Evolutionary conservation across 1,284 basidiomycete species (phyloP), one percentile per base, ranked within the genome.

Genomic region (Amylostereum chailletii): DNA sequence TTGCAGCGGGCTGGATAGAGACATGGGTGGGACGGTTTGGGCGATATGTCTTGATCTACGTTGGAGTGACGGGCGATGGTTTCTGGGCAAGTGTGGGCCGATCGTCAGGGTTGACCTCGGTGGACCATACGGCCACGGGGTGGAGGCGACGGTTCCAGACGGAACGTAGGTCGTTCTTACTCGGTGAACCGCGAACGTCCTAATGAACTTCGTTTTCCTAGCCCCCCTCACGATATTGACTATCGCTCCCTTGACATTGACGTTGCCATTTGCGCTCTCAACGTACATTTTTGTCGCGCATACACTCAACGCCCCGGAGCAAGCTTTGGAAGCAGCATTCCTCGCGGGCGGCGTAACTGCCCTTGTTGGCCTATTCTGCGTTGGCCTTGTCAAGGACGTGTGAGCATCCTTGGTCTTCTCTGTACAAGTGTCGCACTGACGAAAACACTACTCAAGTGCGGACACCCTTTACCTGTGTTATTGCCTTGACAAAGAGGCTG

Each of bases 271-370:
- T 49, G 85, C 89, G 1, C 70, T 94, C 34, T 72, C 79, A 8
- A 90, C 90, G 0, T 96, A 94, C 63, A 66, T 96, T 2, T 94
- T 94, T 59, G 89, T 90, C 41, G 86, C 90, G 3, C 92, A 94
- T 63, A 85, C 87, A 0, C 69, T 94, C 29, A 67, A 66, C n/a
- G 84, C 83, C 9, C 90, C 91, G 0, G 68, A 83, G 38, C 80
- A 87, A 57, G 92, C 92, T 0, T 73, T 91, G 3, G 74, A 83
- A 4, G 87, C 90, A 5, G 81, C 87, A 0, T 56, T 94, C 27
- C 70, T 94, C 3, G 88, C 87, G 37, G 90, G 85, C 2, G 79
- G 79, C 3, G 79, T 91, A 3, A 91, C 90, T 0, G 89, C 86
- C 11, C 71, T 93, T 37, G 88, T 91, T 9, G 84, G 90, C 5